Conservation (phyloP, 2,329 filamentous ascomycete genomes). For the Phialophora expanda region DNA sequence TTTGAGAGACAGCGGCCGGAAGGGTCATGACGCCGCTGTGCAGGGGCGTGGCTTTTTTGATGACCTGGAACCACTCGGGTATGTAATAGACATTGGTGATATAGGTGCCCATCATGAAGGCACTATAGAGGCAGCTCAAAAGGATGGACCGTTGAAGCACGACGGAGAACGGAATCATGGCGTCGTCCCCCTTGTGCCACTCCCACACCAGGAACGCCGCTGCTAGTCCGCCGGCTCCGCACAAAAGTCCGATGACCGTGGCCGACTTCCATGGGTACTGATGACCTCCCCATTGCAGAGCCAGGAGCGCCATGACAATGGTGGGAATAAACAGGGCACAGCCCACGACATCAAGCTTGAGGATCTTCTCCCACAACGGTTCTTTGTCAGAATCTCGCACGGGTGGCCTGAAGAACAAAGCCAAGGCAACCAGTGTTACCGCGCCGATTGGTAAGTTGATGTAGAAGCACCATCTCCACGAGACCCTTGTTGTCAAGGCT, state of each 20-base stretch:
- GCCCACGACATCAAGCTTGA: conserved; percentile 39
- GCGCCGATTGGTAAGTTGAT: conserved; percentile 52
- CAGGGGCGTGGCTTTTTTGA: conserved; percentile 45
- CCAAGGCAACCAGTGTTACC: conserved; percentile 46
- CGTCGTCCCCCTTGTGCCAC: conserved; percentile 28
- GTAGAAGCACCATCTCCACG: conserved; percentile 48
- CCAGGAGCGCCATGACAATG: conserved; percentile 38
- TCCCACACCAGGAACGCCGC: conserved; percentile 43
- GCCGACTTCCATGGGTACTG: conserved; percentile 36
- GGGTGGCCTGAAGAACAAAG: conserved; percentile 21
- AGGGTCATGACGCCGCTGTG: conserved; percentile 36
- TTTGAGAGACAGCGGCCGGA: conserved; percentile 32
- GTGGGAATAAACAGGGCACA: conserved; percentile 36
- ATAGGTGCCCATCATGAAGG: conserved; percentile 42
- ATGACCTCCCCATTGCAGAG: conserved; percentile 40
- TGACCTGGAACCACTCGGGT: conserved; percentile 54
- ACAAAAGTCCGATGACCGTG: conserved; percentile 41
- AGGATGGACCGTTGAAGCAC: conserved; percentile 28
- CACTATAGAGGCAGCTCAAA: conserved; percentile 27
- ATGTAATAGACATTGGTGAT: conserved; percentile 44
- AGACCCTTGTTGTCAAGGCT: conserved; percentile 45
- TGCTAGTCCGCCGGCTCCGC: conserved; percentile 40
- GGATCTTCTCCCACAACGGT: conserved; percentile 18
- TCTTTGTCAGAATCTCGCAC: conserved; percentile 12
- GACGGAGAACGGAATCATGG: conserved; percentile 38